Conservation (phyloP, 2,329 filamentous ascomycete genomes). For the Balansia obtecta region DNA sequence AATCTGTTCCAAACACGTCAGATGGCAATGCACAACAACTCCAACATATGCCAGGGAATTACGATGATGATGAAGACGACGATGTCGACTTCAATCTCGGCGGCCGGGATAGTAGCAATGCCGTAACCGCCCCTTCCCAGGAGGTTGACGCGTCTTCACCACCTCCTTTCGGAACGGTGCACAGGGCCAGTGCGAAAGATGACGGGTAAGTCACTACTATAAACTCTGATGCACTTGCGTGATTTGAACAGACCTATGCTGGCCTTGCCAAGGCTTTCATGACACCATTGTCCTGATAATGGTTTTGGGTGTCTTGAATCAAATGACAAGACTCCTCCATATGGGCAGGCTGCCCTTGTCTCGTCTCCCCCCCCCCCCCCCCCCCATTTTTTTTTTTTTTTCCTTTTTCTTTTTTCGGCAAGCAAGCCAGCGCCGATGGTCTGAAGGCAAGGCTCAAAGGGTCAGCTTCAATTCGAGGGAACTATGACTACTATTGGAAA, state of each 20-base stretch:
- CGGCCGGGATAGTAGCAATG: constrained; percentile 23
- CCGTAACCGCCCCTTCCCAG: constrained; percentile 15
- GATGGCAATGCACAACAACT: constrained; percentile 15
- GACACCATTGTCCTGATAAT: neutral
- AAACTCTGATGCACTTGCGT: neutral
- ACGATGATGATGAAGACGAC: constrained; percentile 33
- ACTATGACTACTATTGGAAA: neutral
- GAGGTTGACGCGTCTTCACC: constrained; percentile 19
- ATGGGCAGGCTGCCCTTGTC: neutral
- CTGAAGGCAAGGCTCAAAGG: neutral
- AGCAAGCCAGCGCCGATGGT: neutral
- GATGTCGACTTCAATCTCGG: constrained; percentile 48
- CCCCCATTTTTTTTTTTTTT: too few relatives aligned
- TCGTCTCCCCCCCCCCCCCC: too few relatives aligned
- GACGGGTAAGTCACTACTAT: constrained; percentile 26
- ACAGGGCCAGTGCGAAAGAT: constrained; percentile 52
- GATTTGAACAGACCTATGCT: neutral
- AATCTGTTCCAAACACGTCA: constrained; percentile 10
- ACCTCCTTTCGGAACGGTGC: constrained; percentile 24
- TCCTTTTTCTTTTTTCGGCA: too few relatives aligned
- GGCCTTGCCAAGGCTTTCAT: neutral
- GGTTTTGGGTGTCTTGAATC: neutral
- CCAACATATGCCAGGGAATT: constrained; percentile 29
- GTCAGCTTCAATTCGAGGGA: neutral
- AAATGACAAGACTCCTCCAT: neutral